Percentiles rank a stretch among this genome's conserved stretches.
phyloP scores from a whole-genome alignment of 768 basidiomycete genomes.

The Hemileccinum impolitum region DNA sequence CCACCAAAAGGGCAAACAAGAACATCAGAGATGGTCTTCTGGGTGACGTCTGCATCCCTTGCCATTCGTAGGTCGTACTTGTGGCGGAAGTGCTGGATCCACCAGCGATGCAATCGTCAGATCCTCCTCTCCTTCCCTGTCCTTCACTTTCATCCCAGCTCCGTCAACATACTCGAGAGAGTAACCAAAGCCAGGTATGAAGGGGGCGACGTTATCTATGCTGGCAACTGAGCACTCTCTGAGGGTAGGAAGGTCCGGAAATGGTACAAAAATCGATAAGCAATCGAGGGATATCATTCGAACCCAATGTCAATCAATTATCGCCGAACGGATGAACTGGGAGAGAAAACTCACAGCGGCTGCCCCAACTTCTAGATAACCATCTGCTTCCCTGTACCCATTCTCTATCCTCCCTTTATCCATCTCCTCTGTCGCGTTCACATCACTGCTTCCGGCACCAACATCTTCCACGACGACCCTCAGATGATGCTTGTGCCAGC shows the following conservation, averaged over 20 bases:
- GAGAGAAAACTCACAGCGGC: constrained; percentile 60
- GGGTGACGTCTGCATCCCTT: constrained; percentile 30
- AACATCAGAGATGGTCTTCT: constrained; percentile 75
- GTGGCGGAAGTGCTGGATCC: constrained; percentile 20
- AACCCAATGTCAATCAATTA: not conserved
- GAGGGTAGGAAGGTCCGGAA: constrained; percentile 41
- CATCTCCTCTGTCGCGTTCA: constrained; percentile 11
- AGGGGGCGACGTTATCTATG: constrained; percentile 33
- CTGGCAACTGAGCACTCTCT: constrained; percentile 17
- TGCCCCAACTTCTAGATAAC: constrained; percentile 75
- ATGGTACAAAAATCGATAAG: constrained; percentile 91
- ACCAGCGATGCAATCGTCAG: constrained; percentile 16
- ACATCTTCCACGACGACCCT: constrained; percentile 94
- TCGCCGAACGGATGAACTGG: not conserved
- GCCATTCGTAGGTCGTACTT: constrained; percentile 4
- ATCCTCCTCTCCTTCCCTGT: constrained; percentile 16
- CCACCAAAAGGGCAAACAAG: constrained; percentile 94
- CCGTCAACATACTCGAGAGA: constrained; percentile 51
- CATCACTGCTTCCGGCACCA: constrained; percentile 28
- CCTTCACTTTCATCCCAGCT: constrained; percentile 16
- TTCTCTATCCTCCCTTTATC: constrained; percentile 36
- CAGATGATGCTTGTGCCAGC: constrained; percentile 89
- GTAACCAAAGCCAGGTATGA: constrained; percentile 83
- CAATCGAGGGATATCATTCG: constrained; percentile 80
- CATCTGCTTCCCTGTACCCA: constrained; percentile 69